Conservation (phyloP, 768 basidiomycete genomes). For the Leccinellum luteum region DNA sequence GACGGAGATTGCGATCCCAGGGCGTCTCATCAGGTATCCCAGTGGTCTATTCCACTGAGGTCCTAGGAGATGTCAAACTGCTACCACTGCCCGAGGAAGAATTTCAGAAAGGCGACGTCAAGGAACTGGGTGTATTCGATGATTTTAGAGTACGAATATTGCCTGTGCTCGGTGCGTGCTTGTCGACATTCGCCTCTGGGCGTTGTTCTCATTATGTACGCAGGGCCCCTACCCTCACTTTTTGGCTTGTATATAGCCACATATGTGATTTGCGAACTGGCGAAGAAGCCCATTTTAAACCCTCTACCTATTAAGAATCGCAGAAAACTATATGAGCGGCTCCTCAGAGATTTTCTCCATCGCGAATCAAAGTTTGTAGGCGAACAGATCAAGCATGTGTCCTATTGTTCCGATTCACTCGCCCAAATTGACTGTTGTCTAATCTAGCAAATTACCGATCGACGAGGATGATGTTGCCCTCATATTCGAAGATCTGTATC, state of each 20-base stretch:
- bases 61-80: slow-evolving; percentile 82
- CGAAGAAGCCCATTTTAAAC: slow-evolving; percentile 78
- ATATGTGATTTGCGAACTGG: slow-evolving; percentile 83
- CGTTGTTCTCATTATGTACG: neutral
- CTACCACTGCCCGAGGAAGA: slow-evolving; percentile 91
- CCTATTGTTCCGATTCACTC: neutral
- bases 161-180: slow-evolving; percentile 74
- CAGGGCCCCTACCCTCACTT: slow-evolving; percentile 72
- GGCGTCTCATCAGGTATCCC: slow-evolving; percentile 70
- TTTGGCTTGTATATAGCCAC: slow-evolving; percentile 91
- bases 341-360: slow-evolving; percentile 72
- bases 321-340: slow-evolving; percentile 76
- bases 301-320: slow-evolving; percentile 86
- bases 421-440: neutral
- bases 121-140: slow-evolving; percentile 86
- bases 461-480: slow-evolving; percentile 81
- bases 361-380: slow-evolving; percentile 72
- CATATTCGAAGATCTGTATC: slow-evolving; percentile 84
- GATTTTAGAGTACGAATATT: slow-evolving; percentile 93
- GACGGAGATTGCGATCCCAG: slow-evolving; percentile 64
- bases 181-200: neutral
- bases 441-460: slow-evolving; percentile 65
- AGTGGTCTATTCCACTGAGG: slow-evolving; percentile 95
- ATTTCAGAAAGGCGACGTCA: slow-evolving; percentile 83
- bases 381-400: slow-evolving; percentile 54